phyloP scores from a whole-genome alignment of 495 filamentous ascomycete genomes.

The Tuber microsphaerosporum region DNA sequence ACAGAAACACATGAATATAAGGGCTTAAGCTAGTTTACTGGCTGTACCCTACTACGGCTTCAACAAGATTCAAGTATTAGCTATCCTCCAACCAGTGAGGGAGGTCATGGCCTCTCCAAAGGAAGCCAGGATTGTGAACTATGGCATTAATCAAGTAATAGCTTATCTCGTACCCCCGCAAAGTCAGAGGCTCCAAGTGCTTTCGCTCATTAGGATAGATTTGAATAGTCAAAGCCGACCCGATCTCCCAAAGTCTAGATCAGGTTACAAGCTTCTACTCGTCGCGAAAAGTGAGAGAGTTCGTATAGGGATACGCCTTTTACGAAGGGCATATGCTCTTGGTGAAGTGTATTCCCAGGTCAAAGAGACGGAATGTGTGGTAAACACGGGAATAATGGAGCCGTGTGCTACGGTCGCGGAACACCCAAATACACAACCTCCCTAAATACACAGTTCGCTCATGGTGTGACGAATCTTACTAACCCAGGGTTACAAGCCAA shows the following conservation, averaged over 20 bases:
- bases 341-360: not conserved
- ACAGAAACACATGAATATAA: not conserved
- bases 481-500: no score
- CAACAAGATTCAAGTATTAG: not conserved
- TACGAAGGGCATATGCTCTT: not conserved
- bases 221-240: no score
- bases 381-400: not conserved
- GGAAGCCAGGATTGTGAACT: not conserved
- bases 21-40: not conserved
- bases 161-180: not conserved
- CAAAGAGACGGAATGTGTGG: not conserved
- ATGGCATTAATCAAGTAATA: not conserved
- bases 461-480: no score
- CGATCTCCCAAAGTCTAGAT: no score
- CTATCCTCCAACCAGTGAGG: not conserved
- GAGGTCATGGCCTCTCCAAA: not conserved
- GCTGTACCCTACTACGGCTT: not conserved
- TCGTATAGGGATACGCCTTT: not conserved
- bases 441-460: no score
- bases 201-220: no score
- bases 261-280: no score
- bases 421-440: no score
- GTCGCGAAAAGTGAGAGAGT: not conserved
- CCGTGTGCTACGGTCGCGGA: not conserved
- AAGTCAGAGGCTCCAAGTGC: no score